Percentiles rank a stretch among this genome's conserved stretches.
These are phyloP conservation scores for Vanrija sp. DNA, from an alignment of 1,284 basidiomycete species.

Conservation along the genomic window DNA sequence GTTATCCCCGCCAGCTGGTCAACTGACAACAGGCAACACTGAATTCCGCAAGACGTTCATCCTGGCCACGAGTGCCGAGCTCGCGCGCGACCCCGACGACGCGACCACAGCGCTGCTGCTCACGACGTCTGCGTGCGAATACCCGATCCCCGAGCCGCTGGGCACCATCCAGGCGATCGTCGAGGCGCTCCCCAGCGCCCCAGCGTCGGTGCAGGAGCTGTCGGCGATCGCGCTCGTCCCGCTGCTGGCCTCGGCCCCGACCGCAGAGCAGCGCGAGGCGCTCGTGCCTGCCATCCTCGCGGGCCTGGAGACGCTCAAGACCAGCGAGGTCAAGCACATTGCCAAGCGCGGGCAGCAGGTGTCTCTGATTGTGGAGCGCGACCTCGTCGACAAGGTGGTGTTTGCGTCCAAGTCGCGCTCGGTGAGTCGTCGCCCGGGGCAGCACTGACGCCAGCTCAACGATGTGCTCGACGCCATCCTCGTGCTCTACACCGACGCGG, in stretches of 20 bases:
- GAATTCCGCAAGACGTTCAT: slow-evolving; percentile 2
- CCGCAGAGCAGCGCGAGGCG: neutral
- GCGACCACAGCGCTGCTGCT: slow-evolving; percentile 16
- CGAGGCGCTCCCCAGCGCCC: neutral
- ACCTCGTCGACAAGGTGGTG: slow-evolving; percentile 6
- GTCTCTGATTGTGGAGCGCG: slow-evolving; percentile 12
- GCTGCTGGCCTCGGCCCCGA: slow-evolving; percentile 1
- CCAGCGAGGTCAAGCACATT: slow-evolving; percentile 6
- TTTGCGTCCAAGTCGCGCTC: slow-evolving; percentile 11
- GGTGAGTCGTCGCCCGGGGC: slow-evolving; percentile 8
- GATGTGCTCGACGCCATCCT: slow-evolving; percentile 26
- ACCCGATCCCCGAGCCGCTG: neutral
- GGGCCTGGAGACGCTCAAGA: neutral
- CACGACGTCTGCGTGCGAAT: slow-evolving; percentile 16
- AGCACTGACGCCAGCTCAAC: slow-evolving; percentile 15
- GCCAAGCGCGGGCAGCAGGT: slow-evolving; percentile 19
- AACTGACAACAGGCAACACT: neutral
- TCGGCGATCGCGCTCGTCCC: slow-evolving; percentile 21
- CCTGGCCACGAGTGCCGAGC: neutral
- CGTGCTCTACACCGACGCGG: slow-evolving; percentile 9
- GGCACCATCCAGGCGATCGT: neutral
- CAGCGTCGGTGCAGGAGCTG: slow-evolving; percentile 26
- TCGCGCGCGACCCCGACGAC: neutral
- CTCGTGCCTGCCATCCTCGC: slow-evolving; percentile 1
- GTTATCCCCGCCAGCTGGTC: neutral